Base-by-base conservation (phyloP, 2,329 filamentous ascomycete species). In the Mariannaea sp. region DNA sequence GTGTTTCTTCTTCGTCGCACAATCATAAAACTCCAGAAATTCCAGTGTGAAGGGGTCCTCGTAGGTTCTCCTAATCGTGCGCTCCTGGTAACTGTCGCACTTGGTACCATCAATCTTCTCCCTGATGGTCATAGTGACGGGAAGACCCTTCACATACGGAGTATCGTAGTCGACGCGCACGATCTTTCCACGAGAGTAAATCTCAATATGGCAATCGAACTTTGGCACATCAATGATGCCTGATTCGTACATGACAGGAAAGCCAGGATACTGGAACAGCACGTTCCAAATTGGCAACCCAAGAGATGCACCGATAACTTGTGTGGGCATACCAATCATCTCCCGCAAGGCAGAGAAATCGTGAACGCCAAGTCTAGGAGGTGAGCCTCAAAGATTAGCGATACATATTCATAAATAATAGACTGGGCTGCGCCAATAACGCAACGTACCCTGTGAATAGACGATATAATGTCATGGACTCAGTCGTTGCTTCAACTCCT, bases 151-250 rank as follows among this genome's bases (percentile, higher is more conserved):
- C 7, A 82, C 72, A 53, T 77, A 82, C 0, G 81, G 81, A 1
- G 79, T 79, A 46, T 84, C 79, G 60, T 80, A 82, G 36, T 76
- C 65, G 8, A 85, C 69, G 6, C 68, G 73, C 1, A 85, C 76
- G 0, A 75, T 74, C 69, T 84, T 85, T 6, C 70, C 71, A 26
- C 72, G 66, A 0, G 77, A 77, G 54, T 81, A 84, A 0, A 85
- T 68, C 4, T 73, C 75, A 4, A 81, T 57, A 47, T 75, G 73
- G 0, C 78, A 76, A 53, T 81, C 79, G 55, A 81, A 81, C 3
- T 68, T 57, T 0, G 81, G 79, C 6, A 85, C 75, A 1, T 67
- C 61, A 54, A 82, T 77, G 19, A 82, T 74, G 0, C 82, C 81
- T 0, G 74, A 76, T 58, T 85, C 82, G 56, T 84, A 85, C 8